A percentile compares a stretch with the other conserved stretches of the same genome.
Conservation (phyloP, 2,329 filamentous ascomycete species). For the Rhynchosporium agropyri region DNA sequence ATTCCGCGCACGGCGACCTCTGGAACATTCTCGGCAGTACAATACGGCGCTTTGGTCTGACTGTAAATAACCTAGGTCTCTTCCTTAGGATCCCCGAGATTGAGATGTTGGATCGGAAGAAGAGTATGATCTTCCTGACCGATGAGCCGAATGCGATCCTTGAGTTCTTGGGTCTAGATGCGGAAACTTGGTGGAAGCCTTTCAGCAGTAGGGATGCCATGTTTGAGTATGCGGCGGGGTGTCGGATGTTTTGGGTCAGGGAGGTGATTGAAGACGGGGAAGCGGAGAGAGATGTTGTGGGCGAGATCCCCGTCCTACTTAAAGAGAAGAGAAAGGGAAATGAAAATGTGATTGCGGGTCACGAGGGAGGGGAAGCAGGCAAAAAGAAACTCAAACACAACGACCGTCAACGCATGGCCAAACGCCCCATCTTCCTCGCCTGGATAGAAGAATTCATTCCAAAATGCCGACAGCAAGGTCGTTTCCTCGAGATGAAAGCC, state of each 20-base stretch:
- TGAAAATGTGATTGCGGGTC: constrained; percentile 16
- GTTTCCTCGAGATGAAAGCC: constrained; percentile 34
- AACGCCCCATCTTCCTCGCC: constrained; percentile 57
- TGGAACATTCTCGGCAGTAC: constrained; percentile 67
- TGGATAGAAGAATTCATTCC: constrained; percentile 70
- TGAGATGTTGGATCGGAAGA: constrained; percentile 59
- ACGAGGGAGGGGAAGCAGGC: constrained; percentile 41
- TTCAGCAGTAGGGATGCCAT: constrained; percentile 60
- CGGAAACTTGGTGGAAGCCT: constrained; percentile 52
- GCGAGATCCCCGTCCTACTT: constrained; percentile 20
- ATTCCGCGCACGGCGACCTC: constrained; percentile 71
- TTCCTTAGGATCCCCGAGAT: constrained; percentile 70
- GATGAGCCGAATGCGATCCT: constrained; percentile 58
- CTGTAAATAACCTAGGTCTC: constrained; percentile 63
- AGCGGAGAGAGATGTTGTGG: constrained; percentile 22
- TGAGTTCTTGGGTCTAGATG: constrained; percentile 63
- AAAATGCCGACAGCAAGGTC: constrained; percentile 47
- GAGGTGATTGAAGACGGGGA: constrained; percentile 40
- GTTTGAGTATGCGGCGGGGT: constrained; percentile 62
- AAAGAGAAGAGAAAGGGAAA: constrained; percentile 6
- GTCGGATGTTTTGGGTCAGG: constrained; percentile 58
- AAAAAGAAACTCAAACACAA: constrained; percentile 51
- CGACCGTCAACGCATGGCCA: constrained; percentile 58
- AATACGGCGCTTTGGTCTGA: constrained; percentile 67
- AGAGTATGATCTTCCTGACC: constrained; percentile 60